Base-by-base conservation (phyloP, 2,329 filamentous ascomycete species). In the Colletotrichum sp. region DNA sequence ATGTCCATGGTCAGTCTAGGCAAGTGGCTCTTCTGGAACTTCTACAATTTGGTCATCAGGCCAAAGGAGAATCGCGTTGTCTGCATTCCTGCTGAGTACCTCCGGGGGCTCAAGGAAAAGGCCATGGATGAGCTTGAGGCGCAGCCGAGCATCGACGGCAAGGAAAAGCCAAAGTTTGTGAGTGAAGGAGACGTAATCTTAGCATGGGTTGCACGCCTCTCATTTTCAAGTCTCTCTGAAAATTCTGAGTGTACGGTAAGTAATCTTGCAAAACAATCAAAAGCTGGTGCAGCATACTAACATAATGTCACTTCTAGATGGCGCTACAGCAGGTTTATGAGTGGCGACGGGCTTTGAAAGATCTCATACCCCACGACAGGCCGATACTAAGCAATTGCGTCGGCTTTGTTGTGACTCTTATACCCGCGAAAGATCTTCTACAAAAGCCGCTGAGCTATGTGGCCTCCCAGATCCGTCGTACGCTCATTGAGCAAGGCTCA, bases 101-200 rank as follows among this genome's bases (percentile, higher is more conserved):
- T 66, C 5, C 8, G 24, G 10, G 21, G n/a, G 10, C 30, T 71
- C 3, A 65, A 30, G 15, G 30, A 65, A n/a, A 65, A 66, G 24
- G 68, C 68, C 5, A 5, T 55, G 26, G 10, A 4, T 12, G 68
- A 71, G 30, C 60, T 57, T 15, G 80, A 15, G 4, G 75, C 71
- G 6, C 82, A 85, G 7, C 75, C 83, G 3, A 21, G 43, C 2
- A 52, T 12, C 5, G 21, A 24, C 21, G 8, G 55, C 21, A 58
- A 58, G 24, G 55, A 28, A 58, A 18, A 26, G 26, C 55, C 21
- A 13, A 58, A 26, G 24, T 87, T 85, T 66, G 10, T 87, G 15
- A 84, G 80, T 57, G 84, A 87, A 28, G 79, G 82, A 43, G 86
- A 87, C 57, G 78, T 87, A 3, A 79, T 88, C 3, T 67, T 78